Evolutionary conservation across 805 yeast species (phyloP).

Genomic region (Starmerella tilneyi): DNA sequence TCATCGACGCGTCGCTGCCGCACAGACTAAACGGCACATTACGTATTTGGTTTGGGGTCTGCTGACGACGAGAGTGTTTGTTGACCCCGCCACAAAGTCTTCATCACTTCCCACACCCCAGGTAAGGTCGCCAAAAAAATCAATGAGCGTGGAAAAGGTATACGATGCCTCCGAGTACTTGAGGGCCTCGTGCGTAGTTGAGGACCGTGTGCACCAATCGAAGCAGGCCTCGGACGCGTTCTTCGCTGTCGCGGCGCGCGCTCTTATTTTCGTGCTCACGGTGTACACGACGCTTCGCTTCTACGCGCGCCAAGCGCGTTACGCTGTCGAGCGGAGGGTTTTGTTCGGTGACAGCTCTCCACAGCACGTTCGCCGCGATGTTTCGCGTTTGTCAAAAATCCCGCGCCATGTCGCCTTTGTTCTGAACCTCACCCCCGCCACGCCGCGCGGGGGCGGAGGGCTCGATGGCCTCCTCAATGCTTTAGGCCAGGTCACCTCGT

Average conservation of each 20-base stretch:
- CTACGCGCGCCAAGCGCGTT: slow-evolving; percentile 13
- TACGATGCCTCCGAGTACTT: slow-evolving; percentile 5
- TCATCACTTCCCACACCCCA: background rate
- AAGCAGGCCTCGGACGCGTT: background rate
- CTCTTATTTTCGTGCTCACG: background rate
- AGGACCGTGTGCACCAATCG: background rate
- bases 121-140: too few species aligned
- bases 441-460: slow-evolving; percentile 81
- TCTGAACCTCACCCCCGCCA: slow-evolving; percentile 41
- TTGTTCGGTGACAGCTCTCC: slow-evolving; percentile 44
- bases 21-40: too few species aligned
- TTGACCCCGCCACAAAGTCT: slow-evolving; percentile 1
- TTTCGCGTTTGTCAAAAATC: slow-evolving; percentile 40
- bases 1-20: too few species aligned
- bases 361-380: slow-evolving; percentile 75
- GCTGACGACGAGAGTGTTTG: background rate
- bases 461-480: slow-evolving; percentile 59
- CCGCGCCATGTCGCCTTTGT: slow-evolving; percentile 71
- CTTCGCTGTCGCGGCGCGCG: slow-evolving; percentile 1
- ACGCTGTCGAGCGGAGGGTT: slow-evolving; percentile 20
- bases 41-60: too few species aligned
- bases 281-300: background rate
- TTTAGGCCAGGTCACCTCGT: slow-evolving; percentile 46
- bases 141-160: slow-evolving; percentile 1
- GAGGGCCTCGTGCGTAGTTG: background rate